Conservation (phyloP, 2,329 filamentous ascomycete species). For the Sphaerulina populicola region DNA sequence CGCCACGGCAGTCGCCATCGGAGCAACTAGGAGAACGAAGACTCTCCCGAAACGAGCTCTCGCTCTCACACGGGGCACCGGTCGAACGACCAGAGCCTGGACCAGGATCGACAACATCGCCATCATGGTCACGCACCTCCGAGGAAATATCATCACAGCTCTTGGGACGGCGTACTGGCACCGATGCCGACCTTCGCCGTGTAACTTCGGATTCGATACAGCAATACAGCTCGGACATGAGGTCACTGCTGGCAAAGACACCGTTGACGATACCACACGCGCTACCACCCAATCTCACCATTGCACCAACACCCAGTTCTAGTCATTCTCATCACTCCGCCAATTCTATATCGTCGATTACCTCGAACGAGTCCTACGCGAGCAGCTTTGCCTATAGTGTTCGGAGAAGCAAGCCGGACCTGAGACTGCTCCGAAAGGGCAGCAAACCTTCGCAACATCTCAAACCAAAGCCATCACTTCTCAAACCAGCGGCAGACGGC, state of each 20-base stretch:
- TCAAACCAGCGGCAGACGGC: neutral
- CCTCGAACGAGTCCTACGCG: constrained; percentile 19
- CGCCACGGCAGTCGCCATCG: constrained; percentile 16
- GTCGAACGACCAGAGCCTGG: constrained; percentile 24
- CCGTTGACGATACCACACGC: neutral
- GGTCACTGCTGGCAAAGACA: neutral
- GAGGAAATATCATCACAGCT: constrained; percentile 30
- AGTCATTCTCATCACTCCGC: constrained; percentile 5
- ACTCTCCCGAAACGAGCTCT: constrained; percentile 20
- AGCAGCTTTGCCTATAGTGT: constrained; percentile 27
- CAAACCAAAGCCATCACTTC: constrained; percentile 12
- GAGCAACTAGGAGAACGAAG: constrained; percentile 17
- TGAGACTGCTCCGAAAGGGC: constrained; percentile 25
- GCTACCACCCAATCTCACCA: neutral
- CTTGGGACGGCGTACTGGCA: constrained; percentile 28
- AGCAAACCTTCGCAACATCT: constrained; percentile 26
- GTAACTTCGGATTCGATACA: constrained; percentile 7
- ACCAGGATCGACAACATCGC: constrained; percentile 25
- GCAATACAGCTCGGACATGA: constrained; percentile 12
- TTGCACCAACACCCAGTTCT: constrained; percentile 15
- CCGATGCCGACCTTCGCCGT: constrained; percentile 28
- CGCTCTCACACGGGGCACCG: constrained; percentile 14
- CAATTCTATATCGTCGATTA: constrained; percentile 12
- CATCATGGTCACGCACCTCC: constrained; percentile 28
- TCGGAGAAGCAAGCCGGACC: constrained; percentile 20